Conservation (phyloP, 2,329 filamentous ascomycete species). For the Phialocephala subalpina region DNA sequence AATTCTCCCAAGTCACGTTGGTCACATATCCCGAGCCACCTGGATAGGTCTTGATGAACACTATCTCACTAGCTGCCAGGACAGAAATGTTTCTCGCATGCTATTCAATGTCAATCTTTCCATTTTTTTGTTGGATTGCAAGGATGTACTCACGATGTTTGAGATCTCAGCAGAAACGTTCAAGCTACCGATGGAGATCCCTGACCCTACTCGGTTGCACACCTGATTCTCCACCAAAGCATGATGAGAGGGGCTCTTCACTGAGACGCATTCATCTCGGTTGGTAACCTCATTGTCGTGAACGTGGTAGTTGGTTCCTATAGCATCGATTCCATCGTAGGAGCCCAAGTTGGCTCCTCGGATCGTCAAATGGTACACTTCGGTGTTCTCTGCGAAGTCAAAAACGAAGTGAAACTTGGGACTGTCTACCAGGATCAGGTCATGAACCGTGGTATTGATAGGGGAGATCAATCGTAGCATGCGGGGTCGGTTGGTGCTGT, state of each 20-base stretch:
- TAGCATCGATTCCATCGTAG: conserved; percentile 13
- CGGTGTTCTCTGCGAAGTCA: conserved; percentile 10
- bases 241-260: conserved; percentile 13
- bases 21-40: conserved; percentile 12
- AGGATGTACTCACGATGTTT: conserved; percentile 7
- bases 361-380: conserved; percentile 15
- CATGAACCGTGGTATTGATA: conserved; percentile 10
- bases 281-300: conserved; percentile 16
- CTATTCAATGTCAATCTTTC: not conserved
- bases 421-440: conserved; percentile 11
- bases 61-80: conserved; percentile 9
- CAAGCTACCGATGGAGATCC: conserved; percentile 14
- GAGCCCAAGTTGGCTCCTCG: conserved; percentile 11
- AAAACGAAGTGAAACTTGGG: conserved; percentile 16
- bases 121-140: not conserved
- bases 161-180: conserved; percentile 11
- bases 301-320: conserved; percentile 13
- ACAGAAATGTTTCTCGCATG: conserved; percentile 14
- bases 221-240: conserved; percentile 9
- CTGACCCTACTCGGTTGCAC: conserved; percentile 11
- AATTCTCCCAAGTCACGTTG: conserved; percentile 13
- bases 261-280: conserved; percentile 14
- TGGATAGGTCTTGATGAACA: conserved; percentile 14
- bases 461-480: conserved; percentile 8
- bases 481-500: conserved; percentile 11